Evolutionary conservation across 345 rosid genomes (phyloP).

Genomic region (Bruguiera parviflora): DNA sequence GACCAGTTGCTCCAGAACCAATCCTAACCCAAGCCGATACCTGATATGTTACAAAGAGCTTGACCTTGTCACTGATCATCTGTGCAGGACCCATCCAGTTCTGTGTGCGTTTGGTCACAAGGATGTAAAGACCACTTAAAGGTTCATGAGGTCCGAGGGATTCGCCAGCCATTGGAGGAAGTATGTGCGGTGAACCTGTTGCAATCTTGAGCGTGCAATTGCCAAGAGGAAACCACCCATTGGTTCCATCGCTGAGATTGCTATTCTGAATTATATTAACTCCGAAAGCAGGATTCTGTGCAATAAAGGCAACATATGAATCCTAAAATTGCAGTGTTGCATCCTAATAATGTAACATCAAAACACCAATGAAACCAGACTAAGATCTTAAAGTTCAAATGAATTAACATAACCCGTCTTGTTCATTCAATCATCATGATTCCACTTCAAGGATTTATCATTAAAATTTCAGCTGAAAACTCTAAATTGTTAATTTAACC

Average conservation of each 20-base stretch:
- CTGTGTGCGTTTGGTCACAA: slow-evolving; percentile 68
- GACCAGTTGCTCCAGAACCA: slow-evolving; percentile 45
- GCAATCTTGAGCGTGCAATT: slow-evolving; percentile 58
- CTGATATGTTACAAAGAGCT: slow-evolving; percentile 80
- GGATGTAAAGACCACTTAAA: slow-evolving; percentile 71
- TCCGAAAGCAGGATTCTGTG: slow-evolving; percentile 70
- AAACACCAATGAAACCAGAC: not conserved
- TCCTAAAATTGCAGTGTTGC: not conserved
- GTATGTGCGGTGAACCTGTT: slow-evolving; percentile 73
- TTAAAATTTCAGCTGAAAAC: not conserved
- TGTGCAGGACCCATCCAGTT: slow-evolving; percentile 99
- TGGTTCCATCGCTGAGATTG: slow-evolving; percentile 51
- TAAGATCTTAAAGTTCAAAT: too few species aligned
- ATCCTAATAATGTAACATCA: slow-evolving; percentile 3
- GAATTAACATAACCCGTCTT: not conserved
- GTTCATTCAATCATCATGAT: not conserved
- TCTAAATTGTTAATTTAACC: slow-evolving; percentile 6
- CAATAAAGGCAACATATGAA: slow-evolving; percentile 7
- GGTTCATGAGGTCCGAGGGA: slow-evolving; percentile 65
- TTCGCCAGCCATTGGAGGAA: slow-evolving; percentile 81
- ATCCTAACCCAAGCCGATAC: slow-evolving; percentile 89
- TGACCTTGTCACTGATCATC: slow-evolving; percentile 69
- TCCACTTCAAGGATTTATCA: not conserved
- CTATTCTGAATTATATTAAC: slow-evolving; percentile 71
- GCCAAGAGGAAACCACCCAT: slow-evolving; percentile 95